Base-by-base conservation (phyloP, 2,329 filamentous ascomycete species). In the Boeremia exigua region DNA sequence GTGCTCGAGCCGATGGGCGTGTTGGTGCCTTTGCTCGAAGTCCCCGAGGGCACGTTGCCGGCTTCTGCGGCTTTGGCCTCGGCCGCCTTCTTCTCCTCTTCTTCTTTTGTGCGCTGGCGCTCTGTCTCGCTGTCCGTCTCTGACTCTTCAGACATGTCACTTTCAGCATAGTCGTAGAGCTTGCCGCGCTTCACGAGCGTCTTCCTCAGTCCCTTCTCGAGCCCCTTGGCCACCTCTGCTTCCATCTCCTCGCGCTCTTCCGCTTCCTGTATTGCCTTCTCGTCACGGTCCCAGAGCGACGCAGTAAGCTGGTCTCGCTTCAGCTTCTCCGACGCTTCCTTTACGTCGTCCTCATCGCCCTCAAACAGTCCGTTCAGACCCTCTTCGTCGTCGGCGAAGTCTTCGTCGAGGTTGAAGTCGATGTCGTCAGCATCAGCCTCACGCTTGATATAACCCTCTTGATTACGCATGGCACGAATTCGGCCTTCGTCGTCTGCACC, bases 321-420 rank as follows among this genome's bases (percentile, higher is more conserved):
- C 67, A 92, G 84, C 56, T 81, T 82, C 30, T 84, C 79, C 12
- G 85, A 85, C 17, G 86, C 86, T 54, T 87, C 85, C 60, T 89
- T 82, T 56, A 87, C 85, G 14, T 84, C 81, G 59, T 84, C 83
- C 27, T 77, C 75, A 12, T 78, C 75, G 30, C 73, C 76, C 47
- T 77, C 76, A 40, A 78, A 77, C 8, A 78, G 62, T 14, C 71
- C 72, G 50, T 77, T 76, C 62, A 76, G 58, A 17, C 74, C 74
- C 54, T 96, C 93, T 57, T 96, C 92, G 45, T 92, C 87, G 47
- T 95, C 90, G 63, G 95, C 91, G 70, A 97, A 97, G 66, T 86
- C 81, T 65, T 88, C 87, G 62, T 88, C 85, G 61, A 75, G 67
- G 49, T 89, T 85, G 64, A 87, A 88, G 68, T 90, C 87, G 65